Conservation (phyloP, 2,329 filamentous ascomycete genomes). For the Xylariaceae sp. region DNA sequence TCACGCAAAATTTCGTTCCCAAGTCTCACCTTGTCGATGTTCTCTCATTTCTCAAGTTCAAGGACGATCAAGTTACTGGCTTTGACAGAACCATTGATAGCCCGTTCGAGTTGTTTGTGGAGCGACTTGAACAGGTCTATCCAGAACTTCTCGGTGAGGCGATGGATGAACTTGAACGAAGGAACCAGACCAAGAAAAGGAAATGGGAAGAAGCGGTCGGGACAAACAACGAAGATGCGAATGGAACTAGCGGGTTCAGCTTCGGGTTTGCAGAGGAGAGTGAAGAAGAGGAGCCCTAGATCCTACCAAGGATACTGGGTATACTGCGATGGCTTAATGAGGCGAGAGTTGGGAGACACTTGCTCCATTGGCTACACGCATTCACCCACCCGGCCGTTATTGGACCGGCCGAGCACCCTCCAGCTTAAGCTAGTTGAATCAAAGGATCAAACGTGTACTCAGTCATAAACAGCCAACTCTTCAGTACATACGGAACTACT, state of each 20-base stretch:
- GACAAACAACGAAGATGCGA: slow-evolving; percentile 38
- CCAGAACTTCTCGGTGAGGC: slow-evolving; percentile 64
- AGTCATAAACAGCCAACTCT: neutral
- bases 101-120: slow-evolving; percentile 69
- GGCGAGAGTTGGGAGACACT: neutral
- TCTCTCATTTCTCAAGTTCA: slow-evolving; percentile 73
- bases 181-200: slow-evolving; percentile 61
- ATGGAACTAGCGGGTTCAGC: slow-evolving; percentile 41
- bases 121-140: slow-evolving; percentile 57
- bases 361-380: neutral
- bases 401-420: neutral
- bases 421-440: neutral
- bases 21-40: slow-evolving; percentile 67
- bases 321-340: neutral
- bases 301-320: neutral
- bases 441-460: neutral
- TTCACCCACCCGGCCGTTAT: neutral
- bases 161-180: slow-evolving; percentile 59
- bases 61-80: slow-evolving; percentile 79
- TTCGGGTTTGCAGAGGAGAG: slow-evolving; percentile 49
- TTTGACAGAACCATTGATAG: slow-evolving; percentile 68
- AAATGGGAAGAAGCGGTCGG: slow-evolving; percentile 81
- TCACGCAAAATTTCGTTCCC: slow-evolving; percentile 95
- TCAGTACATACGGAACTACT: neutral
- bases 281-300: slow-evolving; percentile 43